Conservation (phyloP, 2,329 filamentous ascomycete genomes). For the Bisporella sp. region DNA sequence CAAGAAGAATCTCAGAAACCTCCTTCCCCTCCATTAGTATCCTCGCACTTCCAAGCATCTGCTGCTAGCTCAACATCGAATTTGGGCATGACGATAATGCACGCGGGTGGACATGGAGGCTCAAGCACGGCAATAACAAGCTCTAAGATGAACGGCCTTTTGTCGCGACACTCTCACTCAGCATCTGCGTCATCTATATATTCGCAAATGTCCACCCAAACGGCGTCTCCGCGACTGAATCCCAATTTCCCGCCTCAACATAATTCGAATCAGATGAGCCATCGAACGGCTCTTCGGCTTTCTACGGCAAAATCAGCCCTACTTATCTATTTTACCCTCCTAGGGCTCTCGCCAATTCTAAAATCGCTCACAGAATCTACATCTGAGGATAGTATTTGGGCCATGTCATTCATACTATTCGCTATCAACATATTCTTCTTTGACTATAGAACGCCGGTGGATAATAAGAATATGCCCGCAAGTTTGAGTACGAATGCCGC, state of each 20-base stretch:
- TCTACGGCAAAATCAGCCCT: slow-evolving; percentile 87
- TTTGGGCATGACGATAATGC: slow-evolving; percentile 5
- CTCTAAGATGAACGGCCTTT: slow-evolving; percentile 19
- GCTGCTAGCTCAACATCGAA: slow-evolving; percentile 23
- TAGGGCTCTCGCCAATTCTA: slow-evolving; percentile 89
- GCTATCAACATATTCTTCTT: slow-evolving; percentile 97
- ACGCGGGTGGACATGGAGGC: background rate
- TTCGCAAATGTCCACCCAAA: slow-evolving; percentile 24
- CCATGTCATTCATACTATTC: slow-evolving; percentile 87
- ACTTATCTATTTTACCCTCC: slow-evolving; percentile 85
- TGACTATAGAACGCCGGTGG: slow-evolving; percentile 64
- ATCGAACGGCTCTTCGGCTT: slow-evolving; percentile 53
- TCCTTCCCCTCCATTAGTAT: slow-evolving; percentile 19
- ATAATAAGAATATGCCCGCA: slow-evolving; percentile 36
- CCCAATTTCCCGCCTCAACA: slow-evolving; percentile 24
- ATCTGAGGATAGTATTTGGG: slow-evolving; percentile 93
- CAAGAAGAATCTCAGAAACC: slow-evolving; percentile 44
- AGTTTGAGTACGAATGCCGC: slow-evolving; percentile 89
- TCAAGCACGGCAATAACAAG: slow-evolving; percentile 25
- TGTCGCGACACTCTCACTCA: slow-evolving; percentile 38
- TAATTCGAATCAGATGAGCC: slow-evolving; percentile 18
- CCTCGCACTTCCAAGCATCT: slow-evolving; percentile 14
- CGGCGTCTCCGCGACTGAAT: slow-evolving; percentile 13
- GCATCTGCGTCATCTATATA: slow-evolving; percentile 49
- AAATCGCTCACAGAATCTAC: slow-evolving; percentile 94